A percentile compares a stretch with the other conserved stretches of the same genome.
These are phyloP conservation scores for Dacryopinax primogenitus DNA, from an alignment of 768 basidiomycete genomes.

Conservation along the genomic window DNA sequence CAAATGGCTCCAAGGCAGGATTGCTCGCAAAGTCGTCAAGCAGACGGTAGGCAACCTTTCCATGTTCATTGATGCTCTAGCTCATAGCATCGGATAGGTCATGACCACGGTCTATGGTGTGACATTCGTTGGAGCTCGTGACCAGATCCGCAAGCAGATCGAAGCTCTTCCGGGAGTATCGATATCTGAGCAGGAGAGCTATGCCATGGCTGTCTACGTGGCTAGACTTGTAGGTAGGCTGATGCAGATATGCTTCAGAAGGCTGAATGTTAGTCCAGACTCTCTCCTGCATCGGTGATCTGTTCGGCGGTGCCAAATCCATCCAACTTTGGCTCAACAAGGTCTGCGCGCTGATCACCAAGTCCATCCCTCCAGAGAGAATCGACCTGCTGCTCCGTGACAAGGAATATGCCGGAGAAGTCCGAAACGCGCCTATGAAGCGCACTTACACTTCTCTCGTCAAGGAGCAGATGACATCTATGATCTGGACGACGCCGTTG, in stretches of 20 bases:
- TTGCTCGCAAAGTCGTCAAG: slow-evolving; percentile 90
- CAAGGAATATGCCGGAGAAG: background rate
- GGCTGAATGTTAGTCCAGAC: too few relatives aligned
- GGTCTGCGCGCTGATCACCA: slow-evolving; percentile 71
- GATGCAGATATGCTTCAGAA: background rate
- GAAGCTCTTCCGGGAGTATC: slow-evolving; percentile 55
- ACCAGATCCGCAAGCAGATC: slow-evolving; percentile 86
- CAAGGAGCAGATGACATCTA: slow-evolving; percentile 88
- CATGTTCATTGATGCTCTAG: background rate
- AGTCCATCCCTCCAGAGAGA: slow-evolving; percentile 60
- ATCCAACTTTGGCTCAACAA: slow-evolving; percentile 87
- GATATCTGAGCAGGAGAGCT: slow-evolving; percentile 50
- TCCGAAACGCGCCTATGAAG: slow-evolving; percentile 15
- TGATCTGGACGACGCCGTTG: slow-evolving; percentile 95
- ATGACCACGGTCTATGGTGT: slow-evolving; percentile 99
- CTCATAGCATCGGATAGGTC: slow-evolving; percentile 36
- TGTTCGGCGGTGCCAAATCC: slow-evolving; percentile 81
- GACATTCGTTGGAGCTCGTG: slow-evolving; percentile 85
- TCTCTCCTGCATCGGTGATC: slow-evolving; percentile 71
- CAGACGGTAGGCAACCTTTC: slow-evolving; percentile 73
- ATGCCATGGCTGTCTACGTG: slow-evolving; percentile 61
- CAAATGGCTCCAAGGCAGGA: slow-evolving; percentile 52
- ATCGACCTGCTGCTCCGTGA: slow-evolving; percentile 19
- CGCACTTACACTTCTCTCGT: slow-evolving; percentile 28
- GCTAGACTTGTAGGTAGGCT: slow-evolving; percentile 48